Evolutionary conservation across 164 flowering plant genomes (phyloP), one percentile per base, ranked within the genome.

Genomic region (Litsea cubeba): DNA sequence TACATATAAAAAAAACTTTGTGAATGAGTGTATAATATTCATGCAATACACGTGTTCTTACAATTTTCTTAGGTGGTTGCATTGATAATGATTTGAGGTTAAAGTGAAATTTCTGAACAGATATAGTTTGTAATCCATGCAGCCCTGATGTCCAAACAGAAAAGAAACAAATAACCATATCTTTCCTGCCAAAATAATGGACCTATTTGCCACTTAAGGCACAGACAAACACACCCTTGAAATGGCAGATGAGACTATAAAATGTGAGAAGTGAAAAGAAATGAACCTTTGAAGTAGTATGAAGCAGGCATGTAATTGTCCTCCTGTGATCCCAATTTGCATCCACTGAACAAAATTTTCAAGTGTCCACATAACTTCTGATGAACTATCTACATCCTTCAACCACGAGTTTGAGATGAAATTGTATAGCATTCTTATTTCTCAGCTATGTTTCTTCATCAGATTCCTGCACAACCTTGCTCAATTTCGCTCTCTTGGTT

Each of bases 381-480:
- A 54, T 5, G 7, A 54, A 15, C n/a, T 54, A 15, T 54, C n/a
- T 54, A 15, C n/a, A 20, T 14, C 17, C 60, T 20, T 54, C n/a
- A 2, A 12, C 60, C 17, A 54, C 0, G 5, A 17, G 60, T 14
- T 15, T 18, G 60, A 54, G 17, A 54, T 54, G 60, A 5, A 54
- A 3, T 54, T 54, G 17, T 54, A 54, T 20, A 54, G 60, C 60
- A 54, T 14, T 54, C 15, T 50, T 75, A 49, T 18, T 68, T 46
- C 35, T 73, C n/a, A 68, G 8, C 72, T 83, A 75, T 23, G 32
- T 74, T 73, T 89, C 93, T 54, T 89, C 90, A 68, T 90, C 95
- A 7, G 91, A 89, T 70, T 92, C 95, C 71, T 82, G 84, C 78
- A 92, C 90, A 46, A 90, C 82, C 65, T 71, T 76, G 67, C 74